Evolutionary conservation across 192 early-diverging fungal genomes (phyloP), one percentile per base, ranked within the genome.

Genomic region (Backusella sp.): DNA sequence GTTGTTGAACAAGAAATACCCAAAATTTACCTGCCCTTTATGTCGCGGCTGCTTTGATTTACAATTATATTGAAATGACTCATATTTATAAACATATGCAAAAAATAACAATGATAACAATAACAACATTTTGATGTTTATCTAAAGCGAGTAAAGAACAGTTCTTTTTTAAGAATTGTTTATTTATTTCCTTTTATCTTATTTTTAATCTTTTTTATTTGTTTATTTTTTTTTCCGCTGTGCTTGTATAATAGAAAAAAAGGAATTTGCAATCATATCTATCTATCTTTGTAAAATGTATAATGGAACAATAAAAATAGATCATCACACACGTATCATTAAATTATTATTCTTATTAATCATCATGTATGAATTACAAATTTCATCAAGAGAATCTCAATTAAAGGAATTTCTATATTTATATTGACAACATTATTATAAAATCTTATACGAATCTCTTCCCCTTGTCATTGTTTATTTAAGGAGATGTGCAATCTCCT

Each of bases 21-120:
- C 91, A 1, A 87, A 88, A 41, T 96, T 98, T 85, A 90, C 86
- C 68, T 97, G 96, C 80, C 95, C 96, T 35, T 84, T 98, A 37
- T 98, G 96, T 84, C 89, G 96, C 70, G 93, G 93, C 65, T 93
- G 92, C 73, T 95, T 96, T 30, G 94, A 98, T 84, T 85, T 98
- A 23, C 23, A 62, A 4, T 4, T 23, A 62, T 62, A 28, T 49
- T 49, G 17, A 49, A 9, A 23, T 53, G n/a, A 23, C n/a, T 21
- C 17, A 8, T 53, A n/a, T 53, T n/a, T 21, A 52, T n/a, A 19
- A 21, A 53, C 6, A 53, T 23, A 53, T 6, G 32, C 32, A 32
- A 53, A 21, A 53, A 21, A 21, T 19, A 53, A 14, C 17, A 21
- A 53, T 19, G 6, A 21, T 3, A 26, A 28, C 9, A 59, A 49